Evolutionary conservation across 257 asterid species (phyloP), one percentile per base, ranked within the genome.

Genomic region (Plantago major): DNA sequence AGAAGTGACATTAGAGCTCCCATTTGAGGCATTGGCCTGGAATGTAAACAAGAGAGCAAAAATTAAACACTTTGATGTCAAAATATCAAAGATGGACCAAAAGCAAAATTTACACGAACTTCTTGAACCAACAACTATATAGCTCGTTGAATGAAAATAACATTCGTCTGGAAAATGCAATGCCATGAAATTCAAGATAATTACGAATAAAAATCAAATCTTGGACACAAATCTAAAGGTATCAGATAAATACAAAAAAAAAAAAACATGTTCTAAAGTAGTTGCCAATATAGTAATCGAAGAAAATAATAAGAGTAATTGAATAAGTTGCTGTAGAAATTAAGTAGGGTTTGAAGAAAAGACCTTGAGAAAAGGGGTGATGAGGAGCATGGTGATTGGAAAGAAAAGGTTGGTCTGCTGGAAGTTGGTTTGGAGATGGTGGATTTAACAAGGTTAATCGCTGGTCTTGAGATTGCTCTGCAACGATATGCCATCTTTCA

Each of bases 381-480:
- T 47, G 70, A 46, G 54, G 66, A 11, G 18, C 55, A 61, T 14
- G 81, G 15, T 46, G 76, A 42, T n/a, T 56, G 76, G 40, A 54
- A 9, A 10, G 72, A 55, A 59, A 42, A 46, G 6, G 57, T 33
- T 22, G 74, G 44, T 50, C 50, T 69, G 60, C 43, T 56, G n/a
- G 74, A 63, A 33, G 90, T 53, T 45, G 90, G 85, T 76, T 82
- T 82, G 10, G 80, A 28, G 46, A 77, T 13, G 51, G 85, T 12
- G 68, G 87, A 75, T 67, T 78, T 88, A 72, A 91, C 61, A 11
- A 88, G 73, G 69, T 72, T 84, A 49, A 84, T 66, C 60, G 95
- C 87, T 9, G 91, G 86, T 62, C 82, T 83, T 58, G 96, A 82
- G 57, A 91, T 62, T 38, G 81, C 22, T 75, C 95, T 79, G 82